Conservation (phyloP, 2,329 filamentous ascomycete species). For the Canariomyces notabilis region DNA sequence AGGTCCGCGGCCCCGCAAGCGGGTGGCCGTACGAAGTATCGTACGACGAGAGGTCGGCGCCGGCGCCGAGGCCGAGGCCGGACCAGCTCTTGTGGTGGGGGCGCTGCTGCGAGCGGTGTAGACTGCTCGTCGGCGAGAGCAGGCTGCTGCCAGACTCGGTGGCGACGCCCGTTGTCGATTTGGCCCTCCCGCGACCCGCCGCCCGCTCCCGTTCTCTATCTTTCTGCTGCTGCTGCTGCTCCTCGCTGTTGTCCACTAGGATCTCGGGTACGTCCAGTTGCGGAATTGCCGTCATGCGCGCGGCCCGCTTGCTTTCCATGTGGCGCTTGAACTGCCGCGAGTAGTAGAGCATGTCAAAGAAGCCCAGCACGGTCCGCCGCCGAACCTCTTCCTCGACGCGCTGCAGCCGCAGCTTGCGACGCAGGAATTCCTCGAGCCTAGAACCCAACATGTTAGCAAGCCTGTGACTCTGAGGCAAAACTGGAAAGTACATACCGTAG, state of each 20-base stretch:
- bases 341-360: slow-evolving; percentile 93
- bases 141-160: background rate
- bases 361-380: slow-evolving; percentile 82
- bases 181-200: slow-evolving; percentile 12
- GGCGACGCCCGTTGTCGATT: slow-evolving; percentile 25
- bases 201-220: slow-evolving; percentile 23
- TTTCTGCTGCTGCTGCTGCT: slow-evolving; percentile 24
- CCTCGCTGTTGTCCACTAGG: slow-evolving; percentile 73
- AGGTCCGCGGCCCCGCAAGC: slow-evolving; percentile 49
- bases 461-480: background rate
- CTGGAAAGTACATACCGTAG: slow-evolving; percentile 54
- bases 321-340: slow-evolving; percentile 73
- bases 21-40: slow-evolving; percentile 45
- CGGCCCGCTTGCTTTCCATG: slow-evolving; percentile 65
- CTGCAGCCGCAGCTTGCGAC: slow-evolving; percentile 82
- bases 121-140: slow-evolving; percentile 15
- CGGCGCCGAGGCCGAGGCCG: slow-evolving; percentile 36
- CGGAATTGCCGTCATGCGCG: slow-evolving; percentile 72
- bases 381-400: slow-evolving; percentile 93
- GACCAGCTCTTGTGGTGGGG: slow-evolving; percentile 32
- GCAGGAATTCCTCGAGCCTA: slow-evolving; percentile 88
- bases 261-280: slow-evolving; percentile 85
- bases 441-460: background rate
- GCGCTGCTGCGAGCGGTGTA: slow-evolving; percentile 10
- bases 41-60: slow-evolving; percentile 40